phyloP scores from a whole-genome alignment of 768 basidiomycete species.

The Boletus fagicola region DNA sequence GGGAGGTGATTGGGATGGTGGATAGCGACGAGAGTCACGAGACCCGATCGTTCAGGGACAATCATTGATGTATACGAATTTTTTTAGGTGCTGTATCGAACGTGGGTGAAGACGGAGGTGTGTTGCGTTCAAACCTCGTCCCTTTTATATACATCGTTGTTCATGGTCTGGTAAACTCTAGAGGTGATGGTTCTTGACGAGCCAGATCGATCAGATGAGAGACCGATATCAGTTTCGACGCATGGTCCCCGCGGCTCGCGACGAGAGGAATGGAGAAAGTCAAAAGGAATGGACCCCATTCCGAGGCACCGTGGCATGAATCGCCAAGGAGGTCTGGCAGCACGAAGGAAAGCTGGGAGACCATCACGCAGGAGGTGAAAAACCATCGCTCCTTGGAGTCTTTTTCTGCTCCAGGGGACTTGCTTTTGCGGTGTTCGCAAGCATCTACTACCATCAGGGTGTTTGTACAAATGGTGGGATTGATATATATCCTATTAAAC shows the following conservation, averaged over 20 bases:
- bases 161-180: slow-evolving; percentile 17
- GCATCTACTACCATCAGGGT: not conserved
- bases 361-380: slow-evolving; percentile 66
- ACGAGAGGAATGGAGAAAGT: slow-evolving; percentile 76
- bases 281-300: slow-evolving; percentile 67
- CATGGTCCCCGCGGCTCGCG: slow-evolving; percentile 77
- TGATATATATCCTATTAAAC: slow-evolving; percentile 3
- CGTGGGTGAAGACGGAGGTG: slow-evolving; percentile 20
- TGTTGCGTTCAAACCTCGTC: slow-evolving; percentile 1
- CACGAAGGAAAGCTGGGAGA: slow-evolving; percentile 64
- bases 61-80: slow-evolving; percentile 15
- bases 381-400: not conserved
- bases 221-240: slow-evolving; percentile 59
- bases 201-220: slow-evolving; percentile 23
- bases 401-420: not conserved
- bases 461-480: not conserved
- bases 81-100: slow-evolving; percentile 20
- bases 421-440: not conserved
- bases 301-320: slow-evolving; percentile 57
- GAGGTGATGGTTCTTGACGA: slow-evolving; percentile 59
- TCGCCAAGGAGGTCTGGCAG: slow-evolving; percentile 61
- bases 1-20: not conserved
- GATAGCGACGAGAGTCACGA: not conserved
- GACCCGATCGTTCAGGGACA: not conserved
- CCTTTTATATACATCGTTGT: not conserved